A percentile compares a stretch with the other conserved stretches of the same genome.
Conservation (phyloP, 108 stramenopile species). For the Fragilariopsis cylindrus region DNA sequence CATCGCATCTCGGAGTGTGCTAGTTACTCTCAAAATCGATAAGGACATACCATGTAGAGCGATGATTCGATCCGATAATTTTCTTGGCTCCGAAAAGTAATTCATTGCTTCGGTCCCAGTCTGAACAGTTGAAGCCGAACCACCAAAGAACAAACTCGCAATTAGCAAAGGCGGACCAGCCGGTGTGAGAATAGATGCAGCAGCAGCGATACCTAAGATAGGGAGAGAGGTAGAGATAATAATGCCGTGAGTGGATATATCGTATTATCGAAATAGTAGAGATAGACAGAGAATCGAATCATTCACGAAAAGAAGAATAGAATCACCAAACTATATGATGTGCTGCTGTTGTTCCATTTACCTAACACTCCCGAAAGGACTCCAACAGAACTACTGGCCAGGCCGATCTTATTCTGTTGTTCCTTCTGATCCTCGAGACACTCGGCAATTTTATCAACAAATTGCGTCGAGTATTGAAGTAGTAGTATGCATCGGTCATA, state of each 20-base stretch:
- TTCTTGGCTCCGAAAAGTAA: conserved; percentile 64
- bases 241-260: no score
- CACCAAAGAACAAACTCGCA: conserved; percentile 69
- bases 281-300: no score
- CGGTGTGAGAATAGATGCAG: conserved; percentile 61
- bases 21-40: conserved; percentile 60
- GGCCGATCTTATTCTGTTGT: conserved; percentile 53
- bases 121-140: conserved; percentile 54
- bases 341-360: no score
- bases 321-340: no score
- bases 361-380: conserved; percentile 52
- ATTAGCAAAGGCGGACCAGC: conserved; percentile 71
- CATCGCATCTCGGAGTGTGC: conserved; percentile 60
- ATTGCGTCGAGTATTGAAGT: conserved; percentile 54
- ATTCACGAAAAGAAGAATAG: no score
- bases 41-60: conserved; percentile 66
- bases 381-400: conserved; percentile 54
- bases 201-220: conserved; percentile 50
- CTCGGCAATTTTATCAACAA: conserved; percentile 53
- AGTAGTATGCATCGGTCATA: conserved; percentile 70
- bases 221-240: no score
- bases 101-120: conserved; percentile 57
- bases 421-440: conserved; percentile 46
- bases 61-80: conserved; percentile 62
- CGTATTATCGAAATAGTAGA: no score